phyloP scores from a whole-genome alignment of 192 early-diverging fungal species.

The Coemansia sp. region DNA sequence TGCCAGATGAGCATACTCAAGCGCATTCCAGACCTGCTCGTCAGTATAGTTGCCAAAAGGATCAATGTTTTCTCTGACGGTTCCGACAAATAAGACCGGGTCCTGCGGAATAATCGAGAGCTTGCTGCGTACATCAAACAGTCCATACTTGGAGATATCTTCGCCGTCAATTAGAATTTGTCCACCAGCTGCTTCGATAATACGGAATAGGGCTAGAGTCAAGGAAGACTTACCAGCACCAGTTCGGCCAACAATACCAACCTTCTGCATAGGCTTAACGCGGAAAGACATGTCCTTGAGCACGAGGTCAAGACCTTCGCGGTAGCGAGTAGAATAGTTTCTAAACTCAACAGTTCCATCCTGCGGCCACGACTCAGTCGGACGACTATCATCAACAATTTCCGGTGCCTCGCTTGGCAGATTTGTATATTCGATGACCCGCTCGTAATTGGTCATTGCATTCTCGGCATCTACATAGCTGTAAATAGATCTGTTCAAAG shows the following conservation, averaged over 20 bases:
- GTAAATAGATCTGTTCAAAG: constrained; percentile 77
- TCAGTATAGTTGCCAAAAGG: too few species aligned
- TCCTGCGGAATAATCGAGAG: too few species aligned
- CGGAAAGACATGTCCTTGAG: constrained; percentile 44
- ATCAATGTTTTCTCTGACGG: too few species aligned
- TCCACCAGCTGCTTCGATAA: constrained; percentile 63
- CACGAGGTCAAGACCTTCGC: constrained; percentile 51
- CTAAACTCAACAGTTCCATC: constrained; percentile 52
- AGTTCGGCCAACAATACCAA: too few species aligned
- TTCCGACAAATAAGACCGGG: too few species aligned
- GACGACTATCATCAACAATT: constrained; percentile 26
- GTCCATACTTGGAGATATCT: constrained; percentile 68
- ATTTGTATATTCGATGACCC: constrained; percentile 47
- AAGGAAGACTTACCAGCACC: too few species aligned
- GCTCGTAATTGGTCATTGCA: constrained; percentile 64
- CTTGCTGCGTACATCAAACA: constrained; percentile 69
- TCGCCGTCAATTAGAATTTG: constrained; percentile 73
- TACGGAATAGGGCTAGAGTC: too few species aligned
- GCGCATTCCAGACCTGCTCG: too few species aligned
- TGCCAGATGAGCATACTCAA: constrained; percentile 58
- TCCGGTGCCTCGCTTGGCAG: constrained; percentile 39
- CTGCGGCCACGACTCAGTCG: constrained; percentile 51
- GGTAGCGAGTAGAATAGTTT: constrained; percentile 54
- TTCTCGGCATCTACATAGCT: constrained; percentile 72
- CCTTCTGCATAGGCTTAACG: constrained; percentile 47